A percentile compares a stretch with the other conserved stretches of the same genome.
phyloP scores from a whole-genome alignment of 1,284 basidiomycete genomes.

The Cystobasidium slooffiae region DNA sequence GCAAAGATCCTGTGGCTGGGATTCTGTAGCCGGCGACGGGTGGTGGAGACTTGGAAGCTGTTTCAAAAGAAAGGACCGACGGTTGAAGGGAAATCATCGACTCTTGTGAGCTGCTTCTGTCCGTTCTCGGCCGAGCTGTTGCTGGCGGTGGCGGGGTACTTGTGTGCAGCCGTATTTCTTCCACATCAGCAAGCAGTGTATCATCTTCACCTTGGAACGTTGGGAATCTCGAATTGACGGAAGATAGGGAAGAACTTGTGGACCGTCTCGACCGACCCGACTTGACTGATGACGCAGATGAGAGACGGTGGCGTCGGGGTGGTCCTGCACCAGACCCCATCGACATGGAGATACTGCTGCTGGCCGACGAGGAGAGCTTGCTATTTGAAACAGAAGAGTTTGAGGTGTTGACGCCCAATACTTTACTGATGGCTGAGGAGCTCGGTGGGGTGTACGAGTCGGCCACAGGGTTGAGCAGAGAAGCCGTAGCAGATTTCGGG shows the following conservation, averaged over 20 bases:
- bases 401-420: background rate
- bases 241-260: conserved; percentile 12
- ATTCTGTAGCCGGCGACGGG: conserved; percentile 39
- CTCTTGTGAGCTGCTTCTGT: conserved; percentile 18
- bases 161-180: background rate
- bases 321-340: conserved; percentile 10
- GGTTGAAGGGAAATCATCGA: conserved; percentile 13
- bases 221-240: conserved; percentile 7
- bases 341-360: conserved; percentile 11
- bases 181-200: background rate
- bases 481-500: background rate
- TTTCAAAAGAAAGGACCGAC: conserved; percentile 17
- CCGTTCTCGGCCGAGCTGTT: background rate
- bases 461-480: conserved; percentile 4
- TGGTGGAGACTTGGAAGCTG: conserved; percentile 12
- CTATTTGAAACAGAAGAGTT: background rate
- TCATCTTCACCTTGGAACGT: background rate
- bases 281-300: conserved; percentile 29
- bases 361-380: background rate
- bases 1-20: conserved; percentile 24
- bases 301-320: conserved; percentile 9
- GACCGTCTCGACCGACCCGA: conserved; percentile 22
- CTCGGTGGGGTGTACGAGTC: background rate
- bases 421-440: background rate
- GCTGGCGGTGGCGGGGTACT: background rate